These are phyloP conservation scores for Euptelea pleiosperma DNA, from an alignment of 164 flowering plant genomes.

Conservation along the genomic window DNA sequence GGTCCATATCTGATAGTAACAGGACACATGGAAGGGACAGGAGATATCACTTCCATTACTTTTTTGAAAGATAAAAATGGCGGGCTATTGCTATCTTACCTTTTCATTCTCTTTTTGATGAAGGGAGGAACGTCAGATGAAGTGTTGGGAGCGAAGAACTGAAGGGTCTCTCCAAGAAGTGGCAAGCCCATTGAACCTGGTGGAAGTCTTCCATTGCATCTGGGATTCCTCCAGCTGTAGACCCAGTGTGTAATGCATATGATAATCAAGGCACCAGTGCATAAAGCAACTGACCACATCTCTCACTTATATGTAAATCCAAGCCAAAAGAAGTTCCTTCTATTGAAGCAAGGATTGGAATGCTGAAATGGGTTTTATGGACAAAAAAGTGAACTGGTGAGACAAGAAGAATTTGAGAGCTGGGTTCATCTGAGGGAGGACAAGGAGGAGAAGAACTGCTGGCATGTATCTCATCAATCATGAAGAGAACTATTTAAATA, in stretches of 20 bases:
- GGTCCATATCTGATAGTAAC: slow-evolving; percentile 30
- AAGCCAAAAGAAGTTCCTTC: slow-evolving; percentile 6
- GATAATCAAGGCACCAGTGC: slow-evolving; percentile 23
- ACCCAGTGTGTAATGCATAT: slow-evolving; percentile 31
- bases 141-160: slow-evolving; percentile 34
- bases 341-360: slow-evolving; percentile 12
- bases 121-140: slow-evolving; percentile 34
- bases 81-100: slow-evolving; percentile 15
- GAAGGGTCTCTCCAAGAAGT: slow-evolving; percentile 37
- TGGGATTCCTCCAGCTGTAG: slow-evolving; percentile 37
- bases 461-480: slow-evolving; percentile 44
- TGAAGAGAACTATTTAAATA: slow-evolving; percentile 44
- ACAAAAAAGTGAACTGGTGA: slow-evolving; percentile 13
- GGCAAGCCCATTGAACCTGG: slow-evolving; percentile 45
- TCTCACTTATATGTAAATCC: background rate
- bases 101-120: slow-evolving; percentile 30
- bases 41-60: background rate
- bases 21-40: slow-evolving; percentile 7
- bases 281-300: slow-evolving; percentile 26
- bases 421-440: slow-evolving; percentile 21
- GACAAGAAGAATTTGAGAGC: slow-evolving; percentile 17
- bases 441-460: slow-evolving; percentile 41
- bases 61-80: background rate
- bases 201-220: slow-evolving; percentile 32
- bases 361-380: slow-evolving; percentile 16